A percentile compares a stretch with the other conserved stretches of the same genome.
phyloP scores from a whole-genome alignment of 306 rosid species.

The Cercis canadensis region DNA sequence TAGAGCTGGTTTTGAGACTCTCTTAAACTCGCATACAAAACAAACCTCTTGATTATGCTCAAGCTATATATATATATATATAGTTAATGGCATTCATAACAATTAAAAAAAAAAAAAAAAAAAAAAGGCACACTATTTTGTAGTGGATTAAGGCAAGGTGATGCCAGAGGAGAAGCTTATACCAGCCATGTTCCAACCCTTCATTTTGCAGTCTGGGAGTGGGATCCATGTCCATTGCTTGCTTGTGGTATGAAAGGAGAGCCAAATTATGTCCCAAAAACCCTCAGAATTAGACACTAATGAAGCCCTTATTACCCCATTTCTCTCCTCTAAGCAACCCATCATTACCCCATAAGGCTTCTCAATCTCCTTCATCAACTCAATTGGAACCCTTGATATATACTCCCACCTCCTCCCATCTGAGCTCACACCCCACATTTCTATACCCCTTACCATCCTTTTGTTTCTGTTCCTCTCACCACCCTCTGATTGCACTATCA shows the following conservation, averaged over 20 bases:
- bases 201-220: constrained; percentile 69
- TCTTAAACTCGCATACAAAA: too few species aligned
- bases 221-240: constrained; percentile 52
- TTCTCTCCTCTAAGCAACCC: constrained; percentile 67
- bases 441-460: constrained; percentile 54
- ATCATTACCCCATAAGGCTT: constrained; percentile 67
- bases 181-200: constrained; percentile 68
- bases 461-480: neutral
- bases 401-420: constrained; percentile 55
- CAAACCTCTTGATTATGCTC: too few species aligned
- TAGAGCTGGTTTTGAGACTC: too few species aligned
- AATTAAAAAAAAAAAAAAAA: too few species aligned
- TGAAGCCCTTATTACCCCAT: constrained; percentile 46
- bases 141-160: constrained; percentile 35
- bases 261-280: constrained; percentile 62
- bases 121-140: too few species aligned
- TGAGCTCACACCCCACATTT: constrained; percentile 55
- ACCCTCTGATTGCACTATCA: constrained; percentile 54
- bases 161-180: constrained; percentile 67
- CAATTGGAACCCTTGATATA: constrained; percentile 36
- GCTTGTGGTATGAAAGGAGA: constrained; percentile 39
- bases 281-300: constrained; percentile 66
- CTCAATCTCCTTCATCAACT: constrained; percentile 43
- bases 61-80: too few species aligned
- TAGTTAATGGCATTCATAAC: too few species aligned